A percentile compares a stretch with the other conserved stretches of the same genome.
These are phyloP conservation scores for Metschnikowia shivogae DNA, from an alignment of 805 yeast genomes.

Conservation along the genomic window DNA sequence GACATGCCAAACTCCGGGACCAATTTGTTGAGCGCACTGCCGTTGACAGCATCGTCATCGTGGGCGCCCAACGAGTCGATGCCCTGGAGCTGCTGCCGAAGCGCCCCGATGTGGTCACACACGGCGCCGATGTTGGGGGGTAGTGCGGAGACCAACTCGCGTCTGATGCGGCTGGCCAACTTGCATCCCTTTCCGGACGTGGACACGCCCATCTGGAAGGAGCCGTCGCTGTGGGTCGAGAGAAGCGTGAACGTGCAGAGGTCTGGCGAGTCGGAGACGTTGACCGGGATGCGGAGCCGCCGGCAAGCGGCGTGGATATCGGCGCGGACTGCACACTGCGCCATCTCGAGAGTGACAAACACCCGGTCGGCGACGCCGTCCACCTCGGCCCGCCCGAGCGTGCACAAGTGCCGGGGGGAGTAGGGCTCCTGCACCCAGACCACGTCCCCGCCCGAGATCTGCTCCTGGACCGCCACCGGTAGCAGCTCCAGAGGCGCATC, in stretches of 20 bases:
- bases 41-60: slow-evolving; percentile 69
- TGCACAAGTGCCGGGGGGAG: slow-evolving; percentile 42
- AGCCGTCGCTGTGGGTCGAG: slow-evolving; percentile 67
- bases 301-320: slow-evolving; percentile 50
- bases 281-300: slow-evolving; percentile 71
- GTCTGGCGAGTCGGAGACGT: slow-evolving; percentile 69
- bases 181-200: slow-evolving; percentile 90
- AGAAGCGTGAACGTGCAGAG: slow-evolving; percentile 72
- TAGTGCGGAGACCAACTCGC: slow-evolving; percentile 62
- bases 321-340: slow-evolving; percentile 28
- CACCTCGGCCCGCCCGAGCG: slow-evolving; percentile 60
- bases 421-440: slow-evolving; percentile 23
- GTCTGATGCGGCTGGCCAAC: slow-evolving; percentile 70
- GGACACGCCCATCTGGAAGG: slow-evolving; percentile 75
- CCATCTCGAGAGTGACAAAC: slow-evolving; percentile 50
- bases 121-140: slow-evolving; percentile 70
- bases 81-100: slow-evolving; percentile 54
- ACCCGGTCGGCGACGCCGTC: slow-evolving; percentile 69
- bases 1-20: slow-evolving; percentile 57
- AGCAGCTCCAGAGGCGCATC: slow-evolving; percentile 20
- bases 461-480: slow-evolving; percentile 23
- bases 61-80: slow-evolving; percentile 51
- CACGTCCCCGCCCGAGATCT: slow-evolving; percentile 24
- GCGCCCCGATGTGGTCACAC: slow-evolving; percentile 63
- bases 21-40: slow-evolving; percentile 54